Conservation (phyloP, 805 yeast species). For the Wickerhamiella dianesei region DNA sequence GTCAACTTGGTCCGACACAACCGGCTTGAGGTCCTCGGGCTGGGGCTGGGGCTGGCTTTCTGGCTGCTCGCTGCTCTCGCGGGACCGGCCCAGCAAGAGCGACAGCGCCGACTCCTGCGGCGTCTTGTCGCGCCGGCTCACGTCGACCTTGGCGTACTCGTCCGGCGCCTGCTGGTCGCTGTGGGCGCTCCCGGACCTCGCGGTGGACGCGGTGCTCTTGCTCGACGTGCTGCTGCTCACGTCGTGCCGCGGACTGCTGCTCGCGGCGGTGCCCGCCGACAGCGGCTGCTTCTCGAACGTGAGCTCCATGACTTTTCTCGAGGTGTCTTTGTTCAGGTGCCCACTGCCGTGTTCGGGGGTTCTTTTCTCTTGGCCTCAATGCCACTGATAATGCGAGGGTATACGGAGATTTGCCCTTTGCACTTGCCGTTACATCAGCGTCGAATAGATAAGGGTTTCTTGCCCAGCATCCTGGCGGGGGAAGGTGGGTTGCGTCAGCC, state of each 20-base stretch:
- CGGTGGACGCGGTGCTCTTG: not conserved
- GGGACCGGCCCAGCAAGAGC: slow-evolving; percentile 14
- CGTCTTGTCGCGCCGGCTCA: not conserved
- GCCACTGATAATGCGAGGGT: not conserved
- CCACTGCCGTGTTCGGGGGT: too few species aligned
- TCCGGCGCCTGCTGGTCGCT: not conserved
- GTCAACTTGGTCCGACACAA: not conserved
- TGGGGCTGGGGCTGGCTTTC: not conserved
- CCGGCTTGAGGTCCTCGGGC: not conserved
- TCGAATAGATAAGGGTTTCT: not conserved
- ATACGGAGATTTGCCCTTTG: not conserved
- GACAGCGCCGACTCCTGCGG: slow-evolving; percentile 16
- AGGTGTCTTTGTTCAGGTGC: too few species aligned
- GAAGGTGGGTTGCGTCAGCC: not conserved
- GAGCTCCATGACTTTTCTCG: not conserved
- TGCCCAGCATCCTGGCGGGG: too few species aligned
- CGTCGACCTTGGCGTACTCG: slow-evolving; percentile 2
- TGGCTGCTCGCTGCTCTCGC: slow-evolving; percentile 4
- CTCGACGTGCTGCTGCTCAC: not conserved
- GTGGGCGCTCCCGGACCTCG: not conserved
- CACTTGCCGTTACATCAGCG: not conserved
- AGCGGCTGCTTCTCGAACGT: not conserved
- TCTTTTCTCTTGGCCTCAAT: too few species aligned
- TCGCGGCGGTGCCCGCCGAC: not conserved
- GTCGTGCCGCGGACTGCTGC: not conserved